Conservation (phyloP, 345 rosid species). For the Turritis glabra region DNA sequence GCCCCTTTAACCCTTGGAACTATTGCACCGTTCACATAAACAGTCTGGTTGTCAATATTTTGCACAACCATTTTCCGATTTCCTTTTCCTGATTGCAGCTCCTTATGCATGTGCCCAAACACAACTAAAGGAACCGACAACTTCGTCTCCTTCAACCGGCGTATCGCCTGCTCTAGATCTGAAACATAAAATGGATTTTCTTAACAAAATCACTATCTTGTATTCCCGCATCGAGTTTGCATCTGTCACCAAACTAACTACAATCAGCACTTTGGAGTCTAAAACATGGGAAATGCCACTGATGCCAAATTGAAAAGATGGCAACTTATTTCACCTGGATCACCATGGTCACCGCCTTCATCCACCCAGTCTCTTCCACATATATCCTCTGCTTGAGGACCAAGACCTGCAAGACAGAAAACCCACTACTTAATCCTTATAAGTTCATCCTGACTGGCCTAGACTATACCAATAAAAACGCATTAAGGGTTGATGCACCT, state of each 20-base stretch:
- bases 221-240: not conserved
- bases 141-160: constrained; percentile 53
- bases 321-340: constrained; percentile 59
- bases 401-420: constrained; percentile 63
- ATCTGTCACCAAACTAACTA: not conserved
- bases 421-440: not conserved
- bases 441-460: not conserved
- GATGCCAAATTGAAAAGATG: constrained; percentile 1
- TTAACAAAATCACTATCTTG: not conserved
- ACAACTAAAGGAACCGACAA: constrained; percentile 56
- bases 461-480: constrained; percentile 22
- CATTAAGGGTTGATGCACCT: constrained; percentile 42
- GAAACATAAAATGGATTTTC: constrained; percentile 22
- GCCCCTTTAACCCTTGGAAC: constrained; percentile 64
- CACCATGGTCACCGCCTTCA: constrained; percentile 91
- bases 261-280: not conserved
- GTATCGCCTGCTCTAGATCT: constrained; percentile 79
- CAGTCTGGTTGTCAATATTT: constrained; percentile 47
- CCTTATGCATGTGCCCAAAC: constrained; percentile 94
- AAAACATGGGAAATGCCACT: not conserved
- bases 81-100: constrained; percentile 64
- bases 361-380: constrained; percentile 80
- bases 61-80: constrained; percentile 65
- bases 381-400: constrained; percentile 67
- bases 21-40: constrained; percentile 80